Base-by-base conservation (phyloP, 352 stramenopile genomes). In the Elongisporangium undulatum region DNA sequence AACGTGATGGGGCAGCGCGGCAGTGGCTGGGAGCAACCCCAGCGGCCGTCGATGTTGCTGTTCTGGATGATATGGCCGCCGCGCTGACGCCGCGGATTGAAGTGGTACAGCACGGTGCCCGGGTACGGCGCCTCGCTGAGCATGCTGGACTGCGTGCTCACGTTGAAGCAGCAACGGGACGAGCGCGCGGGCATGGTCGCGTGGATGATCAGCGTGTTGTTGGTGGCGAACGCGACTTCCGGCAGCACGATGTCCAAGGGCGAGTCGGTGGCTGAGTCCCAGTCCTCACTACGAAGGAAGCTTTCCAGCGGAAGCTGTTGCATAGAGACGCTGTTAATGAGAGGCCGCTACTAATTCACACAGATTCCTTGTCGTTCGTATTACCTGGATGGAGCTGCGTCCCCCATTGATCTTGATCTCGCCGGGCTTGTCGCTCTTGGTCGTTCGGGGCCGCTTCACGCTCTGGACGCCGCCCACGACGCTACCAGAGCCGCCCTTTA, bases 171-270 rank as follows among this genome's bases (percentile, higher is more conserved):
- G 61, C 75, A 94, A 12, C 81, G 76, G 10, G 74, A 76, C 17
- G 82, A 88, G 20, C 77, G 69, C 22, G 69, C 55, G 2, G 82
- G 81, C 59, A 94, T 74, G 12, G 80, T 92, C 20, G 77, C 82
- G 59, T 94, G 82, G 19, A 94, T 79, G 56, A 94, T 85, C 26
- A 94, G 69, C 69, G 85, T 94, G 68, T 94, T 94, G 56, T 94
- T 94, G 38, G 85, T 91, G 5, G 77, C 77, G 55, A 94, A 92
- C 8, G 82, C 85, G 8, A 89, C 73, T 66, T 91, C 82, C 0
- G 85, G 77, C 1, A 94, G 72, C 51, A 87, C 77, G 10, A 94
- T 59, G 56, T 89, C 77, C 20, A 94, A 61, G 16, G 82, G 69
- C 0, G 75, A 71, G 1, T 69, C 71, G 0, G 70, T 85, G n/a